Conservation (phyloP, 2,329 filamentous ascomycete species). For the Cryphonectria radicalis region DNA sequence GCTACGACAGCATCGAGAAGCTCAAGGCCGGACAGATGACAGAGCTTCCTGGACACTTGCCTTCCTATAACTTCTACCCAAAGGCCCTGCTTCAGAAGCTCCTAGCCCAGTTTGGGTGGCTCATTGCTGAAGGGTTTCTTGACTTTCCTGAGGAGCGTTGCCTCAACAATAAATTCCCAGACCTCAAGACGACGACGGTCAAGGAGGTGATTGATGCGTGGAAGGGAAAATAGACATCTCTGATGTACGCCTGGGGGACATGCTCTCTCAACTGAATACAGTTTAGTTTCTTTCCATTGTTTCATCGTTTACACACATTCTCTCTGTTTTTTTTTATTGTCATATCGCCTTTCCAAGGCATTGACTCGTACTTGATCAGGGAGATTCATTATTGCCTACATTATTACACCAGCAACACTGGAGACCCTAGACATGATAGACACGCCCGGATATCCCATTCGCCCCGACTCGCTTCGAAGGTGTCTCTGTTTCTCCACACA, state of each 20-base stretch:
- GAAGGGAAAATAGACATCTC: not conserved
- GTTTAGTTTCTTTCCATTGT: not conserved
- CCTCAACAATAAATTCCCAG: not conserved
- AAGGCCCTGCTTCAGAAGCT: not conserved
- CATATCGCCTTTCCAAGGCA: too few relatives aligned
- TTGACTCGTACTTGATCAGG: too few relatives aligned
- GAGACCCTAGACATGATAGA: not conserved
- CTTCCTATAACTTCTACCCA: not conserved
- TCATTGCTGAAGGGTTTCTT: not conserved
- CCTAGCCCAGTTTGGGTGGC: not conserved
- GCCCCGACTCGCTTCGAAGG: not conserved
- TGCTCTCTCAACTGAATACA: not conserved
- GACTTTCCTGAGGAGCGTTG: not conserved
- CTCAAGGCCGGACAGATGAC: not conserved
- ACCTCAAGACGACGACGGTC: not conserved
- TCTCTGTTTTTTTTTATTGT: too few relatives aligned
- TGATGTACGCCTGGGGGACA: not conserved
- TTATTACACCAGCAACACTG: not conserved
- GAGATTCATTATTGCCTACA: not conserved
- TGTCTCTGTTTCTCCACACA: slow-evolving; percentile 42
- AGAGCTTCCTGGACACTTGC: not conserved
- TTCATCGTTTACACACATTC: too few relatives aligned
- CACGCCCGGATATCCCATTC: not conserved
- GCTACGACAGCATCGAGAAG: slow-evolving; percentile 4
- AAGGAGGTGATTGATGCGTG: not conserved